A percentile compares a stretch with the other conserved stretches of the same genome.
Evolutionary conservation across 2,329 filamentous ascomycete species (phyloP).

Genomic region (Ramularia collo-cygni): DNA sequence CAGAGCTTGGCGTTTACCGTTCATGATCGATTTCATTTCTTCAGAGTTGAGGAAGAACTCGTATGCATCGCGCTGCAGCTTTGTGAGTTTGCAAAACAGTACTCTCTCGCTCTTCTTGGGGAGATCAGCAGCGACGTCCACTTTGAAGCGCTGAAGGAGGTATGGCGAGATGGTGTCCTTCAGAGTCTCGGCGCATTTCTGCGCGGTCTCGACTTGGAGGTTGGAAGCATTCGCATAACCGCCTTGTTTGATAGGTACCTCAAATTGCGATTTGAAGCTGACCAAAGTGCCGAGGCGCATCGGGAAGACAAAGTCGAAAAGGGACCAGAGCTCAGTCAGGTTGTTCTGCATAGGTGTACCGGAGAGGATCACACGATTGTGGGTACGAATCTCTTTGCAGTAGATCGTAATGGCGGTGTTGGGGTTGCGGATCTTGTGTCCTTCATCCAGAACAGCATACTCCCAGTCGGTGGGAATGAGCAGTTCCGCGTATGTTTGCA

Average conservation of each 20-base stretch:
- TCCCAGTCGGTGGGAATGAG: constrained; percentile 82
- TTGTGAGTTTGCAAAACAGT: constrained; percentile 86
- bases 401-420: constrained; percentile 91
- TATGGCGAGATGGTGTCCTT: constrained; percentile 94
- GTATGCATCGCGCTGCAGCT: constrained; percentile 71
- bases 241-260: constrained; percentile 85
- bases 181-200: constrained; percentile 85
- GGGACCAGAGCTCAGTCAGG: constrained; percentile 85
- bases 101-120: constrained; percentile 96
- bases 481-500: constrained; percentile 85
- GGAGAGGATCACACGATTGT: constrained; percentile 86
- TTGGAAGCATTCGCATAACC: constrained; percentile 95
- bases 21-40: constrained; percentile 77
- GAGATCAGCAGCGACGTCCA: constrained; percentile 86
- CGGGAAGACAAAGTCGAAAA: constrained; percentile 96
- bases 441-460: constrained; percentile 91
- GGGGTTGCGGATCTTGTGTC: constrained; percentile 96
- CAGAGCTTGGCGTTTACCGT: constrained; percentile 67
- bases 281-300: constrained; percentile 91
- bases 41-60: constrained; percentile 72
- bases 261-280: constrained; percentile 84
- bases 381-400: constrained; percentile 86
- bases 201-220: constrained; percentile 86
- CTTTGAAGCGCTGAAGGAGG: constrained; percentile 83
- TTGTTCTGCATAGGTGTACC: constrained; percentile 99